phyloP scores from a whole-genome alignment of 768 basidiomycete species.

The Chalciporus pseudorubinellus region DNA sequence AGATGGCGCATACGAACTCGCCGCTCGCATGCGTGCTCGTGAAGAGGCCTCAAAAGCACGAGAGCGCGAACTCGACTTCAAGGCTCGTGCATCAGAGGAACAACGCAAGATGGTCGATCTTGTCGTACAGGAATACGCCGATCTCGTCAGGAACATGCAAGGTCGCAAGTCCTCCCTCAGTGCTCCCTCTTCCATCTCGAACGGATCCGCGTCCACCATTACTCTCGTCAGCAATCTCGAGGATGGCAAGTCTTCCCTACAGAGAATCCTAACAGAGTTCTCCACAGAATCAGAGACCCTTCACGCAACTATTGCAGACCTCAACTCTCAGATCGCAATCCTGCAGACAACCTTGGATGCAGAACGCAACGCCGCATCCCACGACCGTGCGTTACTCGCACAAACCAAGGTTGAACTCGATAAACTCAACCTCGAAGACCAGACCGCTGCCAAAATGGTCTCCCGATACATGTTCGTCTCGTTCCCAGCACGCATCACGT shows the following conservation, averaged over 20 bases:
- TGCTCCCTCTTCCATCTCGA: neutral
- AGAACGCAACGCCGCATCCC: constrained; percentile 41
- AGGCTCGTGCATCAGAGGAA: constrained; percentile 50
- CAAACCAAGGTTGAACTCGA: constrained; percentile 51
- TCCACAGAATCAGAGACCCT: constrained; percentile 45
- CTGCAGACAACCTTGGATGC: constrained; percentile 44
- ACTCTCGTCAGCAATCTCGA: constrained; percentile 39
- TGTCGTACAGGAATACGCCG: constrained; percentile 71
- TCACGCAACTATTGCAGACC: constrained; percentile 40
- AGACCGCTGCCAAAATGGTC: constrained; percentile 79
- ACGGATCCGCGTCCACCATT: constrained; percentile 17
- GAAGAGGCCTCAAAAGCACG: constrained; percentile 52
- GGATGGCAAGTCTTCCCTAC: constrained; percentile 49
- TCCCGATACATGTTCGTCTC: constrained; percentile 76
- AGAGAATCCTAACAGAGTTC: constrained; percentile 49
- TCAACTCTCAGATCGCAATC: constrained; percentile 44
- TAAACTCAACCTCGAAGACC: constrained; percentile 58
- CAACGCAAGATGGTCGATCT: constrained; percentile 59
- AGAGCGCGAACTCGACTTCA: constrained; percentile 49
- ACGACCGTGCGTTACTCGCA: constrained; percentile 46
- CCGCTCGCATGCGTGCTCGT: constrained; percentile 49
- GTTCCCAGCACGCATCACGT: neutral
- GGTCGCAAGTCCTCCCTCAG: constrained; percentile 36
- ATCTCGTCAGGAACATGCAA: constrained; percentile 66
- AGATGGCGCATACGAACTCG: constrained; percentile 55